A percentile compares a stretch with the other conserved stretches of the same genome.
Conservation (phyloP, 2,329 filamentous ascomycete species). For the Pseudocercospora pini-densiflorae region DNA sequence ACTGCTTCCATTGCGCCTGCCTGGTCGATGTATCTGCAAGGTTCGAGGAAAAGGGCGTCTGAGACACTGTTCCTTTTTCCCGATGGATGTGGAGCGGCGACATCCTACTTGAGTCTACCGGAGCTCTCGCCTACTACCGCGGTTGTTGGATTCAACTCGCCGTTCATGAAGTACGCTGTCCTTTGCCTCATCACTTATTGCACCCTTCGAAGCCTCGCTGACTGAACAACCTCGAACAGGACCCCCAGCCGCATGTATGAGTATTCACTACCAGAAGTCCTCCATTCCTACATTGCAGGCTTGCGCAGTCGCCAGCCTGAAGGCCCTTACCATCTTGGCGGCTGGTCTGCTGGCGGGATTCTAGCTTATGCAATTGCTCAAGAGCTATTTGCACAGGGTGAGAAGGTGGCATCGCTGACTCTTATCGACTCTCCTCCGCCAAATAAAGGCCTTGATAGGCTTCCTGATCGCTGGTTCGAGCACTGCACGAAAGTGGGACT, state of each 20-base stretch:
- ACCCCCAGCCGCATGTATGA: conserved; percentile 23
- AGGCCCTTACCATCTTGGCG: conserved; percentile 67
- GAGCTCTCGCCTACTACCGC: conserved; percentile 42
- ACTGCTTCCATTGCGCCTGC: conserved; percentile 2
- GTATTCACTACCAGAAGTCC: conserved; percentile 8
- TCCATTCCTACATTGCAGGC: conserved; percentile 34
- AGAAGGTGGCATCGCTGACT: conserved; percentile 34
- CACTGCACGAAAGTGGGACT: conserved; percentile 55
- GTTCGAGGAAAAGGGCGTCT: conserved; percentile 21
- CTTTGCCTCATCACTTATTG: neutral
- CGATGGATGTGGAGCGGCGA: conserved; percentile 52
- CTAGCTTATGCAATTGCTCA: conserved; percentile 57
- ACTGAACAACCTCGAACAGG: conserved; percentile 27
- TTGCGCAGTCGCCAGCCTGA: conserved; percentile 51
- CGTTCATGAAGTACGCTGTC: conserved; percentile 26
- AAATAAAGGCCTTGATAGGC: conserved; percentile 58
- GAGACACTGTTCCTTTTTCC: conserved; percentile 45
- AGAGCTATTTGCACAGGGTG: conserved; percentile 28
- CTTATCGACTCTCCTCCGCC: conserved; percentile 40
- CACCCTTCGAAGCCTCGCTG: neutral
- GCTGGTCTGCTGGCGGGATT: conserved; percentile 79
- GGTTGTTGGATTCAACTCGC: conserved; percentile 21
- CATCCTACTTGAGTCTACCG: conserved; percentile 51
- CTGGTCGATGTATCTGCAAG: conserved; percentile 26
- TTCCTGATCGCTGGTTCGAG: conserved; percentile 60